A percentile compares a stretch with the other conserved stretches of the same genome.
These are phyloP conservation scores for Pyrus hybrid DNA, from an alignment of 331 rosid genomes.

Conservation along the genomic window DNA sequence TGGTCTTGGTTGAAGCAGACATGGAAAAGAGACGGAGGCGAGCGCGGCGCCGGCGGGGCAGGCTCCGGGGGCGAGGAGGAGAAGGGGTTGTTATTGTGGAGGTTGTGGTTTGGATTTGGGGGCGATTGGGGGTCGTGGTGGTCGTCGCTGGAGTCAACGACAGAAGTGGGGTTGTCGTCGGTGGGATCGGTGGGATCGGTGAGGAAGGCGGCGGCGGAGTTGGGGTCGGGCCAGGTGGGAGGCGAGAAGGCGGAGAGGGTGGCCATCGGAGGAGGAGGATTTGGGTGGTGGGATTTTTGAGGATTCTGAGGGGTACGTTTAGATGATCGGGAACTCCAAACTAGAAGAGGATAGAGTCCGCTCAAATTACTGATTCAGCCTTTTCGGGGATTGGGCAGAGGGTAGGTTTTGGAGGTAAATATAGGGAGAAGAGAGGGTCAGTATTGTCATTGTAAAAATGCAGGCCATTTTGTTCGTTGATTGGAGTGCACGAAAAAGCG, in stretches of 20 bases:
- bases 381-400: background rate
- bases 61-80: constrained; percentile 11
- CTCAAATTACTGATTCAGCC: background rate
- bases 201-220: background rate
- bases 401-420: background rate
- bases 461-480: background rate
- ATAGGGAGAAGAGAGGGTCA: background rate
- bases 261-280: constrained; percentile 34
- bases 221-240: constrained; percentile 47
- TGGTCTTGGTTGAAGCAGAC: constrained; percentile 70
- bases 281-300: background rate
- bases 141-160: constrained; percentile 2
- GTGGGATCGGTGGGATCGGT: background rate
- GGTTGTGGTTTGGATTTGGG: constrained; percentile 20
- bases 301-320: background rate
- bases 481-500: background rate
- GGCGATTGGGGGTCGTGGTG: background rate
- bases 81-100: background rate
- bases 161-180: background rate
- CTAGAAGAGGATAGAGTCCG: background rate
- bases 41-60: background rate
- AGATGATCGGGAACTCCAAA: background rate
- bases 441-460: background rate
- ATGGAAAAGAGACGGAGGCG: constrained; percentile 39
- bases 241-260: constrained; percentile 46